phyloP scores from a whole-genome alignment of 2,329 filamentous ascomycete species.

The Hymenoscyphus salicellus region DNA sequence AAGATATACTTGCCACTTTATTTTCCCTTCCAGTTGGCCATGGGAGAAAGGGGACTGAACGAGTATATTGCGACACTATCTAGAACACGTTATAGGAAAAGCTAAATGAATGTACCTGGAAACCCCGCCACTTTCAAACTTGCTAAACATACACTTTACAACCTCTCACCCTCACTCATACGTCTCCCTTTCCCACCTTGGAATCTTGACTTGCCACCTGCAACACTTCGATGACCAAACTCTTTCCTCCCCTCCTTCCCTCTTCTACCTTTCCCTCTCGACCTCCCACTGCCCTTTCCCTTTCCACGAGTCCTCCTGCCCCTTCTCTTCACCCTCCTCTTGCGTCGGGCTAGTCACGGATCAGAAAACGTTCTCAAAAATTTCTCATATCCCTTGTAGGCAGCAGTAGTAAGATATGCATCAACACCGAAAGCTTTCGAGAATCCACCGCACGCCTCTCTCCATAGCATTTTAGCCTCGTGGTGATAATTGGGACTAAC shows the following conservation, averaged over 20 bases:
- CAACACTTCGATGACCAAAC: neutral
- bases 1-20: no score
- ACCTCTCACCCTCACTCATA: neutral
- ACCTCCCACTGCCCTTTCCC: neutral
- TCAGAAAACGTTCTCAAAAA: slow-evolving; percentile 25
- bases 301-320: neutral
- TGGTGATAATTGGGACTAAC: slow-evolving; percentile 16
- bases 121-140: neutral
- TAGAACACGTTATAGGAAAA: neutral
- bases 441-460: slow-evolving; percentile 28
- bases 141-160: neutral
- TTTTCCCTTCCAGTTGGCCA: no score
- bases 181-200: neutral
- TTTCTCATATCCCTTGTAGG: slow-evolving; percentile 29
- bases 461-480: slow-evolving; percentile 27
- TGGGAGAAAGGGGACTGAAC: neutral
- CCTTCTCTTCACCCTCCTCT: neutral
- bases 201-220: neutral
- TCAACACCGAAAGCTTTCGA: slow-evolving; percentile 26
- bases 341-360: slow-evolving; percentile 11
- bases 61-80: neutral
- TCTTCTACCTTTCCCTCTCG: slow-evolving; percentile 4
- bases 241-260: slow-evolving; percentile 5
- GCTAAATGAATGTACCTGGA: neutral
- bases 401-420: slow-evolving; percentile 23